Percentiles rank a stretch among this genome's conserved stretches.
Conservation (phyloP, 169 alveolate species). For the Eimeria acervulina region DNA sequence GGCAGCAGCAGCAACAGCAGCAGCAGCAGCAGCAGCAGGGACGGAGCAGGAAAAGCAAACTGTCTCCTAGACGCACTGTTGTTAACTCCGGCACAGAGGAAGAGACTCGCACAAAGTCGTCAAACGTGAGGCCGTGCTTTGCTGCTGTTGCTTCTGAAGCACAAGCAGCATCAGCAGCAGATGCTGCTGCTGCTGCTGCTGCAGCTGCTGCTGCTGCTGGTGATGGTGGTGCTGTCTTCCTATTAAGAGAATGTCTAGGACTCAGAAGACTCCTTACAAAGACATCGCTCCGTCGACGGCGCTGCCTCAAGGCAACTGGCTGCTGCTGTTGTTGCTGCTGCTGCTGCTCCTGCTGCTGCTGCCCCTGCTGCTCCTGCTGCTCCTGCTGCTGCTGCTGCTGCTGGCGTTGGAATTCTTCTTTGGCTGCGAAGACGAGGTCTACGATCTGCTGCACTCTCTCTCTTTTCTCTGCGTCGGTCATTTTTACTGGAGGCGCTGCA, state of each 20-base stretch:
- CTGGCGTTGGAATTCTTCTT: not conserved
- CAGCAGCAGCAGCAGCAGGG: constrained; percentile 20
- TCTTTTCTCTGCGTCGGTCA: not conserved
- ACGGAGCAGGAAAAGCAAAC: not conserved
- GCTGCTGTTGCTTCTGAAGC: not conserved
- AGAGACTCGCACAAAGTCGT: not conserved
- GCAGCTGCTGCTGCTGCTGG: constrained; percentile 18
- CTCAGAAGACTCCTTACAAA: not conserved
- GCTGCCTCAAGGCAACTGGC: not conserved
- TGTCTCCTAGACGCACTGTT: not conserved
- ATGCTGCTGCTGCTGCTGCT: constrained; percentile 8
- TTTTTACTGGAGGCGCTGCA: no score
- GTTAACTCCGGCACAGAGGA: constrained; percentile 23
- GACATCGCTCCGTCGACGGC: not conserved
- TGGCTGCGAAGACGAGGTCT: constrained; percentile 10
- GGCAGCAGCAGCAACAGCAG: not conserved
- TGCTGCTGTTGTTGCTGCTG: not conserved
- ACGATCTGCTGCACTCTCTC: not conserved
- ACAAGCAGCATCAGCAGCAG: not conserved
- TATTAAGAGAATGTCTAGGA: not conserved
- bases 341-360: not conserved
- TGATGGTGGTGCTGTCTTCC: not conserved
- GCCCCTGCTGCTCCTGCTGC: no score
- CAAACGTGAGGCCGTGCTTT: constrained; percentile 10
- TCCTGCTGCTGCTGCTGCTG: not conserved